A percentile compares a stretch with the other conserved stretches of the same genome.
Evolutionary conservation across 768 basidiomycete species (phyloP).

Genomic region (Wakefieldia striispora): DNA sequence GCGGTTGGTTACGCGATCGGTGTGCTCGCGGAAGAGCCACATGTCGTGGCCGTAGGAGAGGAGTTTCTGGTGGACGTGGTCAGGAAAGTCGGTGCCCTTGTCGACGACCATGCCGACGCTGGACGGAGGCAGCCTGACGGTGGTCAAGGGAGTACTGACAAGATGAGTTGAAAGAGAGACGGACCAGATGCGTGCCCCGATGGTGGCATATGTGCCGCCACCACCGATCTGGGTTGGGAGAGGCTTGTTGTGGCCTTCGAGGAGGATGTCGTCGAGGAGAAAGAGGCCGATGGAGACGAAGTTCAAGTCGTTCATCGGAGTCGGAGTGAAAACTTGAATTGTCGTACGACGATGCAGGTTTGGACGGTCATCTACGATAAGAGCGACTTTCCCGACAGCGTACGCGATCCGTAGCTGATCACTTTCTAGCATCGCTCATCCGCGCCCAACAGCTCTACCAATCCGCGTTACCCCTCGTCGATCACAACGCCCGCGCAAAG

Average conservation of each 20-base stretch:
- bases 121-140: constrained; percentile 58
- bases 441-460: constrained; percentile 53
- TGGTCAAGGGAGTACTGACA: background rate
- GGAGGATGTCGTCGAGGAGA: constrained; percentile 82
- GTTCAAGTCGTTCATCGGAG: constrained; percentile 21
- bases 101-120: constrained; percentile 83
- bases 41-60: constrained; percentile 66
- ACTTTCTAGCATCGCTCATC: background rate
- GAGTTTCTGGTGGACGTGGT: constrained; percentile 51
- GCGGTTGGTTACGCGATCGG: constrained; percentile 58
- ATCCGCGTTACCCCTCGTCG: constrained; percentile 54
- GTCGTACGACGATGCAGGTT: constrained; percentile 37
- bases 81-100: constrained; percentile 73
- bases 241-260: constrained; percentile 38
- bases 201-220: constrained; percentile 77
- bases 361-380: constrained; percentile 41
- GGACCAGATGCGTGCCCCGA: constrained; percentile 83
- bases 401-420: constrained; percentile 19
- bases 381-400: constrained; percentile 33
- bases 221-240: constrained; percentile 67
- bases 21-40: constrained; percentile 73
- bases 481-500: constrained; percentile 51
- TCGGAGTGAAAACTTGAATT: constrained; percentile 15
- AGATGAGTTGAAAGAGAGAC: background rate
- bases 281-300: constrained; percentile 86